Percentiles rank a stretch among this genome's conserved stretches.
These are phyloP conservation scores for Yamadazyma nakazawae DNA, from an alignment of 805 yeast genomes.

Conservation along the genomic window DNA sequence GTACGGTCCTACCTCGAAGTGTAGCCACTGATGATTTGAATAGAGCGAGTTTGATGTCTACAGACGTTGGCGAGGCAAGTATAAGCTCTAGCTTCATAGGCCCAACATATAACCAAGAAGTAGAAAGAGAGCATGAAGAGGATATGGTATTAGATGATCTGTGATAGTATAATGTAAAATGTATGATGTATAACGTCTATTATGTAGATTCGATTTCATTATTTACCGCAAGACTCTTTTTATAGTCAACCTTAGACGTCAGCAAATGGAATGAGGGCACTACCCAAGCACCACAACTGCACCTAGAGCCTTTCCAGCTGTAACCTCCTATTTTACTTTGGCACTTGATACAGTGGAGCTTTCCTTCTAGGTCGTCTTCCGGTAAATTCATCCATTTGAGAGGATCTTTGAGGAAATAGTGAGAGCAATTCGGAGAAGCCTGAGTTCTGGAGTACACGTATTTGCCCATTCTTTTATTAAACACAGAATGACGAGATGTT, in stretches of 20 bases:
- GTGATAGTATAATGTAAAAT: conserved; percentile 15
- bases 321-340: conserved; percentile 83
- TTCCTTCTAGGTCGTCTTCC: conserved; percentile 76
- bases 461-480: conserved; percentile 60
- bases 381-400: conserved; percentile 82
- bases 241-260: conserved; percentile 73
- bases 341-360: conserved; percentile 72
- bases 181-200: background rate
- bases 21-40: background rate
- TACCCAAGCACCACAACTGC: conserved; percentile 96
- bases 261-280: conserved; percentile 85
- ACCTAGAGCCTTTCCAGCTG: conserved; percentile 90
- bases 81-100: background rate
- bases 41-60: background rate
- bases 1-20: conserved; percentile 11
- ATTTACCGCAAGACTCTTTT: background rate
- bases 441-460: conserved; percentile 55
- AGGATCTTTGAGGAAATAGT: conserved; percentile 78
- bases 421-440: conserved; percentile 69
- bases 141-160: conserved; percentile 45
- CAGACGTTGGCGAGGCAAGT: background rate
- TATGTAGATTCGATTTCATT: background rate
- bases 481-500: conserved; percentile 62
- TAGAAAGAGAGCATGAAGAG: conserved; percentile 13
- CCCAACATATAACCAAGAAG: background rate